Base-by-base conservation (phyloP, 257 asterid species). In the Capsicum rhomboideum region DNA sequence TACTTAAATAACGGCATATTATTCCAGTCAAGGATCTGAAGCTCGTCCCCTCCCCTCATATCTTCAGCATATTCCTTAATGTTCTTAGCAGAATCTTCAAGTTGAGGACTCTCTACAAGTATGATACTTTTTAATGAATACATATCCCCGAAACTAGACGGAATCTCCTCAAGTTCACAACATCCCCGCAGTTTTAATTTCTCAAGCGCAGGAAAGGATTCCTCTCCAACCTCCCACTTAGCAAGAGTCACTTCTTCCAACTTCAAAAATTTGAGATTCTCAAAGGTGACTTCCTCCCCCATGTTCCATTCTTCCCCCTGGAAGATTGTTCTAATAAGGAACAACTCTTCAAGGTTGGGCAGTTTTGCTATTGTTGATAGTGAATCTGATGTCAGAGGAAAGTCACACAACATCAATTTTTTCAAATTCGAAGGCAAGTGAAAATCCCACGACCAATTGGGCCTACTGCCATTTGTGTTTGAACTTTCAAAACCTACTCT, bases 401-500 rank as follows among this genome's bases (percentile, higher is more conserved):
- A 64, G 2, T 6, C 6, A 28, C 0, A 0, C 1, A 64, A 6
- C 1, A 0, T 0, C 72, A 64, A 14, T 14, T 0, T 2, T 64
- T 29, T 64, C 44, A 64, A 29, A 29, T 0, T 14, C 0, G 21
- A 14, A 64, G 44, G 44, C 6, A 64, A 28, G 72, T 28, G 21
- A 64, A 64, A 64, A 64, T 64, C 13, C 44, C 44, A 29, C 2
- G 1, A 4, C 44, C 44, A 3, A 64, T 2, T 29, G 44, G 2
- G 2, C 21, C 0, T 11, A 28, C 2, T 14, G 6, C 13, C 21
- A 7, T 64, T 64, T 64, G 12, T 2, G 2, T 61, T 63, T 63
- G 71, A 63, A 0, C 71, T 63, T 13, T 2, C 1, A 63, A 63
- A 63, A 0, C 0, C 0, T 28, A 63, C 10, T 0, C 0, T 1